Base-by-base conservation (phyloP, 768 basidiomycete species). In the Gloeophyllum trabeum region DNA sequence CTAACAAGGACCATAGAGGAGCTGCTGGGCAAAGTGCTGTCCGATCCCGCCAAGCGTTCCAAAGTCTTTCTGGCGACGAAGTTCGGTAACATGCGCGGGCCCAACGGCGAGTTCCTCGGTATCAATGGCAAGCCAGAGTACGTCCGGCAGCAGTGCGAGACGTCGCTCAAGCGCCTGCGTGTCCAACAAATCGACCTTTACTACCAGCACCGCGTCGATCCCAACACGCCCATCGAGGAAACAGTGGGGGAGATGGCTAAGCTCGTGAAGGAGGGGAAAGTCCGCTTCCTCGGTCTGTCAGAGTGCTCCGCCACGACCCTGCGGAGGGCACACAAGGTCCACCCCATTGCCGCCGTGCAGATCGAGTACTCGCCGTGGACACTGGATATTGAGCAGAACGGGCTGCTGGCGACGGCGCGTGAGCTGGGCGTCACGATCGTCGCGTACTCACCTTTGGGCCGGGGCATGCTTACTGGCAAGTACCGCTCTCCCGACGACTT, bases 41-140 rank as follows among this genome's bases (percentile, higher is more conserved):
- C 5, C 51, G 46, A 4, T 34, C 22, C 21, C 5, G 1, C 5
- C 10, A 72, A 71, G 41, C 60, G 73, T 21, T 48, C 60, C 16
- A 60, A 71, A 12, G 73, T 76, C 16, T 81, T 80, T 58, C 63
- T 82, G 16, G 76, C 77, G 2, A 79, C 77, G 16, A 81, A 82
- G 54, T 73, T 71, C 36, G 71, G 71, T 12, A 7, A 57, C 21
- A 40, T 46, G 59, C 54, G 18, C 56, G 61, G 44, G 52, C 24
- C 19, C 13, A 44, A 38, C 2, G 24, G 41, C 7, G 51, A 39
- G 35, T 35, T 39, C 24, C 41, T 48, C 5, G 42, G 62, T 45
- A 37, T 66, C 43, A 41, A 60, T 20, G 67, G 65, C 20, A 60
- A 64, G n/a, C 61, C 66, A 0, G 59, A 67, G 42, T 69, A 71